Evolutionary conservation across 1,139 yeast species (phyloP).

Genomic region (Zygosaccharomyces pseudobailii): DNA sequence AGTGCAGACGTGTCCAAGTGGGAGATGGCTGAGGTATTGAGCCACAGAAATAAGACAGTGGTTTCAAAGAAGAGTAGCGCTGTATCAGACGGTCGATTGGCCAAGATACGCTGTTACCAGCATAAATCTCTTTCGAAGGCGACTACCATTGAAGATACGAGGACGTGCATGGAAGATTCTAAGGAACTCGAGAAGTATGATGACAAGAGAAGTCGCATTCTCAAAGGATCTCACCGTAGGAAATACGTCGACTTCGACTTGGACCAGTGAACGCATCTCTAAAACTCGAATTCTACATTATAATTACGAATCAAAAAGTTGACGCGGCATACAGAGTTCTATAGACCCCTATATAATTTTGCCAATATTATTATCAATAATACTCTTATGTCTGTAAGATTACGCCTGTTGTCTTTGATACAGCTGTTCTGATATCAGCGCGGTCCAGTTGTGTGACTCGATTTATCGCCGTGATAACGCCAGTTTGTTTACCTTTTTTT

Average conservation of each 20-base stretch:
- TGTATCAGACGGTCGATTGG: not conserved
- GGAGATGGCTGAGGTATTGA: slow-evolving; percentile 17
- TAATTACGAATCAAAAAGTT: not conserved
- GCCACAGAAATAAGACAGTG: slow-evolving; percentile 4
- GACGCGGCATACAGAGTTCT: not conserved
- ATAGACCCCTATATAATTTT: not conserved
- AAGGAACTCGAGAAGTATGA: slow-evolving; percentile 14
- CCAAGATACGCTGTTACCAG: not conserved
- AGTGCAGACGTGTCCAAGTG: slow-evolving; percentile 14
- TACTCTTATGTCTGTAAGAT: not conserved
- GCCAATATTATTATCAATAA: not conserved
- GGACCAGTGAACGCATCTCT: not conserved
- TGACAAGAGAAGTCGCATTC: slow-evolving; percentile 14
- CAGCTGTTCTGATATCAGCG: too few species aligned
- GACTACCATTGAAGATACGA: slow-evolving; percentile 1
- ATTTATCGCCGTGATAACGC: too few species aligned
- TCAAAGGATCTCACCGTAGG: slow-evolving; percentile 13
- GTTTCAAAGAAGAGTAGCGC: not conserved
- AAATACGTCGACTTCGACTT: slow-evolving; percentile 2
- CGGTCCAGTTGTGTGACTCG: too few species aligned
- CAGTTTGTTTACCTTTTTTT: too few species aligned
- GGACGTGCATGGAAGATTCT: slow-evolving; percentile 10
- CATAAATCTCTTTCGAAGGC: not conserved
- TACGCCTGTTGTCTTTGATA: too few species aligned
- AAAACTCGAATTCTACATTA: not conserved